A percentile compares a stretch with the other conserved stretches of the same genome.
phyloP scores from a whole-genome alignment of 371 early-diverging fungal genomes.

The Smittium mucronatum region DNA sequence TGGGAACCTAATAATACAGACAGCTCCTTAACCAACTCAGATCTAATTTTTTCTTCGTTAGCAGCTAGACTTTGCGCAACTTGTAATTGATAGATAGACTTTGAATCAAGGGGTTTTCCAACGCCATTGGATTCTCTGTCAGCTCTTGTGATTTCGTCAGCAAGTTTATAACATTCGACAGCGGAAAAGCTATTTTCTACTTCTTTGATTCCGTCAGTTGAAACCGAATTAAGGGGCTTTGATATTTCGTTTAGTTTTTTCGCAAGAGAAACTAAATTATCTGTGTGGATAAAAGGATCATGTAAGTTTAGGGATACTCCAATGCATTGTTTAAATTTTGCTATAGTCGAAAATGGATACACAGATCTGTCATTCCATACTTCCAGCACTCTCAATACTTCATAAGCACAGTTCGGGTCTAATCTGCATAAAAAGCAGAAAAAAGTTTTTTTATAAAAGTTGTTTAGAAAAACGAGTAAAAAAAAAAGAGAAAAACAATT shows the following conservation, averaged over 20 bases:
- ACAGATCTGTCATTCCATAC: slow-evolving; percentile 9
- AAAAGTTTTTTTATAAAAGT: not conserved
- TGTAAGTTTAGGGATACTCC: not conserved
- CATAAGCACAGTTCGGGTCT: slow-evolving; percentile 1
- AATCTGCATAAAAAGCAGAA: slow-evolving; percentile 1
- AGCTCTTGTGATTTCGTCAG: not conserved
- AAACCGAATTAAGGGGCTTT: not conserved
- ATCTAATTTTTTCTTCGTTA: not conserved
- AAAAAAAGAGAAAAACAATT: not conserved
- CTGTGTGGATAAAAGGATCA: no score
- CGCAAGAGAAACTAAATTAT: no score
- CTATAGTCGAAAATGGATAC: slow-evolving; percentile 1
- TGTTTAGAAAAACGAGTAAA: not conserved
- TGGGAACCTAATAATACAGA: slow-evolving; percentile 4
- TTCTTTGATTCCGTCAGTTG: not conserved
- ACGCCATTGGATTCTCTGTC: not conserved
- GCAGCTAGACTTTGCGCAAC: not conserved
- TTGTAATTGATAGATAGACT: not conserved
- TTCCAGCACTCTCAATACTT: slow-evolving; percentile 9
- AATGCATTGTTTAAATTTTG: slow-evolving; percentile 1
- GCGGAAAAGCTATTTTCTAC: not conserved
- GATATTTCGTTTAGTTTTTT: not conserved
- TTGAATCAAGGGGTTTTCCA: not conserved
- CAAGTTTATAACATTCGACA: not conserved
- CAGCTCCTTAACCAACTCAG: slow-evolving; percentile 4